phyloP scores from a whole-genome alignment of 2,329 filamentous ascomycete genomes.

The Alternaria sp. region DNA sequence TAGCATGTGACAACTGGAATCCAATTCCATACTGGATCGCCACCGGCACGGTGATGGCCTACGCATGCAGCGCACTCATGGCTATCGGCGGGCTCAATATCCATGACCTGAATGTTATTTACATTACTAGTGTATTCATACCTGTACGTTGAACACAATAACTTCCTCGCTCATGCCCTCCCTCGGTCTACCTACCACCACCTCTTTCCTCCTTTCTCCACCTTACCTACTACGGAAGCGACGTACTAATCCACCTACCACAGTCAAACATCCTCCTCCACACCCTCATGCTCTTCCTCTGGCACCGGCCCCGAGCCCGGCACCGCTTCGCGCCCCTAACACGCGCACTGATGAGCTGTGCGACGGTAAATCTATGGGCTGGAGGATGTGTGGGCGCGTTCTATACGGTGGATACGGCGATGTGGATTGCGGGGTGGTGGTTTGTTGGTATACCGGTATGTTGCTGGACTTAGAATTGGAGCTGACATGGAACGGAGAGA shows the following conservation, averaged over 20 bases:
- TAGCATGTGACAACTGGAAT: background rate
- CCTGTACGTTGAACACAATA: background rate
- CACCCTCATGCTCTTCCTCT: background rate
- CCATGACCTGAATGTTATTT: background rate
- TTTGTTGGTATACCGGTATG: slow-evolving; percentile 6
- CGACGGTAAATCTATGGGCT: background rate
- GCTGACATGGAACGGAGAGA: too few species aligned
- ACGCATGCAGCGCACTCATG: background rate
- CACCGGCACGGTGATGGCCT: background rate
- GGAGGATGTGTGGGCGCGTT: background rate
- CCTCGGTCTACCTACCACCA: background rate
- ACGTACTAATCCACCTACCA: background rate
- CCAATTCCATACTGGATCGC: background rate
- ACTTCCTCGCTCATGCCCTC: background rate
- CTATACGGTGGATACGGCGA: background rate
- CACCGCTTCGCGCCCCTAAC: background rate
- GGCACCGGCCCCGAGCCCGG: background rate
- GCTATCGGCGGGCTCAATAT: background rate
- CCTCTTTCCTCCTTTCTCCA: background rate
- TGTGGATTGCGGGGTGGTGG: slow-evolving; percentile 6
- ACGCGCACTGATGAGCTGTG: background rate
- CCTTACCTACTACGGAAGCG: background rate
- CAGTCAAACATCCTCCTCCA: background rate
- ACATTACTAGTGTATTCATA: background rate
- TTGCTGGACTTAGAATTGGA: background rate